Evolutionary conservation across 768 basidiomycete genomes (phyloP), one percentile per base, ranked within the genome.

Genomic region (Nidularia sp.): DNA sequence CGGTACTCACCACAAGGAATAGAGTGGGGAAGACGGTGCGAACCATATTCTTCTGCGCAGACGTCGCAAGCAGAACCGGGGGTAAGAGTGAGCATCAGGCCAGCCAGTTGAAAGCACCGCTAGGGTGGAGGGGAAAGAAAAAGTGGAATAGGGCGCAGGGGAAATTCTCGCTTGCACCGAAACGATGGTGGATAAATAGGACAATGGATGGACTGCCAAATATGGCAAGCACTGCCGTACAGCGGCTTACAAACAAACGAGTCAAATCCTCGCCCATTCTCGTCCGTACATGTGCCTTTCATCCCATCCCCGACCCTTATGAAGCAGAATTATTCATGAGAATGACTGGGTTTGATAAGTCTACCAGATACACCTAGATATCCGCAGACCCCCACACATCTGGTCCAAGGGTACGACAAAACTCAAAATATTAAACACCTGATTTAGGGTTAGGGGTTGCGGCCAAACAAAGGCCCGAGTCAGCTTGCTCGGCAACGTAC

Each of bases 51-150:
- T 72, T 90, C 88, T 63, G 88, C 88, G 77, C 89, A 91, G 65
- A 91, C 89, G 78, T 91, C 89, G 84, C 89, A 91, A 68, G 84
- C 78, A 68, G 86, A 90, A 70, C 86, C 86, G 69, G 86, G 81
- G 74, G 74, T 79, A 65, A 91, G 86, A 67, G 88, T 86, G 74
- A 91, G 82, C 89, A 91, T 91, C 63, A 65, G 69, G 67, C 68
- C 71, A 66, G 71, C 71, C 70, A 68, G 72, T 67, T 65, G 65
- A 69, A 66, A 65, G 66, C 68, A 70, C 70, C 70, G 62, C 68
- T 68, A 66, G 65, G 70, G 68, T 62, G 66, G 68, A 65, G 64
- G 68, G 63, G 67, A 60, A 61, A 63, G 68, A 62, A 59, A 58
- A 70, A 71, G 65, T 58, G 55, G 67, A 60, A 66, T 75, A 72